Conservation (phyloP, 2,329 filamentous ascomycete genomes). For the Botryotinia narcissicola region DNA sequence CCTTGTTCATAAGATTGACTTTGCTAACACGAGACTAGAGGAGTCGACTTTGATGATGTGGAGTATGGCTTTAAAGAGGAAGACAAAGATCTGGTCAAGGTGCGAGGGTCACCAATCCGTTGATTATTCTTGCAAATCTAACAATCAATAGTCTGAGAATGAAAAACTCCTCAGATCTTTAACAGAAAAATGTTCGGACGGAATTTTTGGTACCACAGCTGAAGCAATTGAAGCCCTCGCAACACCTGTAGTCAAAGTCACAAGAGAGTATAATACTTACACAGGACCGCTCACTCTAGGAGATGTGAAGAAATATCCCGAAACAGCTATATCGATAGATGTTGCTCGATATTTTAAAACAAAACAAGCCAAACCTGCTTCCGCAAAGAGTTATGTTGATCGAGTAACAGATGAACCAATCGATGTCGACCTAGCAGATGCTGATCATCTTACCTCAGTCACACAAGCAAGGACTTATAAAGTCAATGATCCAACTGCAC, state of each 20-base stretch:
- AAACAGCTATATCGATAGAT: constrained; percentile 74
- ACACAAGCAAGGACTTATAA: constrained; percentile 76
- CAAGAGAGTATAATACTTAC: constrained; percentile 75
- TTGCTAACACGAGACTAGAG: constrained; percentile 49
- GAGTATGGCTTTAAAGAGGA: constrained; percentile 93
- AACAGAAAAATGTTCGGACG: constrained; percentile 63
- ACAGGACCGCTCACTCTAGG: constrained; percentile 79
- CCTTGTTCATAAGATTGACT: background rate
- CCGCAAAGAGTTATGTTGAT: constrained; percentile 73
- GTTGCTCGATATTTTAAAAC: constrained; percentile 91
- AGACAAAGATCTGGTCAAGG: constrained; percentile 71
- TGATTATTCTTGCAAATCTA: constrained; percentile 25
- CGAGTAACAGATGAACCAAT: constrained; percentile 42
- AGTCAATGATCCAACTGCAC: constrained; percentile 69
- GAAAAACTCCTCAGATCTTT: constrained; percentile 66
- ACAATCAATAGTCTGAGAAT: constrained; percentile 56
- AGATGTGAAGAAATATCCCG: constrained; percentile 63
- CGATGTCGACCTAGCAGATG: constrained; percentile 45
- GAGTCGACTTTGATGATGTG: constrained; percentile 88
- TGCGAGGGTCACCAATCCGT: constrained; percentile 33
- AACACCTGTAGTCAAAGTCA: constrained; percentile 71
- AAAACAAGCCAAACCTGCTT: constrained; percentile 69
- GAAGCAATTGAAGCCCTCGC: constrained; percentile 80
- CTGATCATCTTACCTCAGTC: constrained; percentile 62
- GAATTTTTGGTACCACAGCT: constrained; percentile 77